A percentile compares a stretch with the other conserved stretches of the same genome.
These are phyloP conservation scores for Gardenia jasminoides DNA, from an alignment of 257 asterid genomes.

Conservation along the genomic window DNA sequence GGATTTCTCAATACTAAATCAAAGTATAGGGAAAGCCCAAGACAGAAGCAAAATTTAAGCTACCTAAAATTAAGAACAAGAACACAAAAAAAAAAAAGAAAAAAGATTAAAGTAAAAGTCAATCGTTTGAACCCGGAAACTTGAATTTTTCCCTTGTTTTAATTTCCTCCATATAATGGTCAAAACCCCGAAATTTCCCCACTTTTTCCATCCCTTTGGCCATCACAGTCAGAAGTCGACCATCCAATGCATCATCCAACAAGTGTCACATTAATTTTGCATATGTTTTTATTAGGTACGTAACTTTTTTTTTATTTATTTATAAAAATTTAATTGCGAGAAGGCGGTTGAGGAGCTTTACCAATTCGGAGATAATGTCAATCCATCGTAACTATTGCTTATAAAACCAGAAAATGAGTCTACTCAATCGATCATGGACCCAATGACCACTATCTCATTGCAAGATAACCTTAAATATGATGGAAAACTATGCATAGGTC, in stretches of 20 bases:
- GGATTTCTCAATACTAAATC: neutral
- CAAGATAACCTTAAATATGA: conserved; percentile 41
- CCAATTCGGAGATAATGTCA: neutral
- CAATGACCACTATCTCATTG: conserved; percentile 18
- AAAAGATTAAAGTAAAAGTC: neutral
- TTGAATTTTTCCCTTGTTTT: neutral
- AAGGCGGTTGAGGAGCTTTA: conserved; percentile 9
- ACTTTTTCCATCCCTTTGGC: neutral
- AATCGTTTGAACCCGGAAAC: neutral
- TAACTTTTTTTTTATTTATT: neutral
- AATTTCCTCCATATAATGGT: neutral
- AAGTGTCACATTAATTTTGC: conserved; percentile 18
- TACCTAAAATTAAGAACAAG: too few relatives aligned
- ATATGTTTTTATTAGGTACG: neutral
- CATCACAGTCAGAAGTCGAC: conserved; percentile 9
- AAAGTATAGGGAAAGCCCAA: neutral
- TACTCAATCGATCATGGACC: neutral
- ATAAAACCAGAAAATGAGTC: conserved; percentile 14
- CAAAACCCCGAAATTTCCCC: neutral
- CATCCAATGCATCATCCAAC: conserved; percentile 7
- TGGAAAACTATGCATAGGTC: conserved; percentile 9
- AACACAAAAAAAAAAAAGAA: too few relatives aligned
- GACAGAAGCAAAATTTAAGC: neutral
- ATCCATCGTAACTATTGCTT: neutral
- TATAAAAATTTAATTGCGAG: neutral